Evolutionary conservation across 1,139 yeast genomes (phyloP).

Genomic region (Nakaseomyces nivariensis): DNA sequence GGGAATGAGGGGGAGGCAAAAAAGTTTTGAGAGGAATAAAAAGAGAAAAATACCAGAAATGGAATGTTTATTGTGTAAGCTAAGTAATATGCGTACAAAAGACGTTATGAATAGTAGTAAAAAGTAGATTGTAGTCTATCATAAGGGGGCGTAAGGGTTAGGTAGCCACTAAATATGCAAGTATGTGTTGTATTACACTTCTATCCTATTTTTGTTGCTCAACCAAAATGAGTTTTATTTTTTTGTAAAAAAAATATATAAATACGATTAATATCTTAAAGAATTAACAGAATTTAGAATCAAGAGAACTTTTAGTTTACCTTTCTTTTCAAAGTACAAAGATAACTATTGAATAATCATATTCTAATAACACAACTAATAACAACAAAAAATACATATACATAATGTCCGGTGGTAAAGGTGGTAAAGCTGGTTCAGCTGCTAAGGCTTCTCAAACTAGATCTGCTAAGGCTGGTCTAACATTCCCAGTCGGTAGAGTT

Average conservation of each 20-base stretch:
- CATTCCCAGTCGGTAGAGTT: constrained; percentile 99
- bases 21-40: background rate
- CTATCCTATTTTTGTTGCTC: no score
- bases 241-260: background rate
- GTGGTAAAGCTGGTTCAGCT: constrained; percentile 88
- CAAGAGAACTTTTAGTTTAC: background rate
- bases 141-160: no score
- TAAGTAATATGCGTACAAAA: no score
- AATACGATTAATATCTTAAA: background rate
- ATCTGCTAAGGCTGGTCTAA: constrained; percentile 96
- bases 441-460: constrained; percentile 95
- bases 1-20: background rate
- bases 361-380: background rate
- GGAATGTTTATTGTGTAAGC: no score
- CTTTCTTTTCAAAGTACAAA: no score
- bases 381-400: constrained; percentile 17
- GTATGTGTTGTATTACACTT: no score
- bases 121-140: no score
- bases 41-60: background rate
- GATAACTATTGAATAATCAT: background rate
- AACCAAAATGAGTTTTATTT: background rate
- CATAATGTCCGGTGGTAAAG: constrained; percentile 93
- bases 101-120: no score
- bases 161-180: no score
- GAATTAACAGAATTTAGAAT: background rate